These are phyloP conservation scores for Candida boleticola DNA, from an alignment of 805 yeast species.

Conservation along the genomic window DNA sequence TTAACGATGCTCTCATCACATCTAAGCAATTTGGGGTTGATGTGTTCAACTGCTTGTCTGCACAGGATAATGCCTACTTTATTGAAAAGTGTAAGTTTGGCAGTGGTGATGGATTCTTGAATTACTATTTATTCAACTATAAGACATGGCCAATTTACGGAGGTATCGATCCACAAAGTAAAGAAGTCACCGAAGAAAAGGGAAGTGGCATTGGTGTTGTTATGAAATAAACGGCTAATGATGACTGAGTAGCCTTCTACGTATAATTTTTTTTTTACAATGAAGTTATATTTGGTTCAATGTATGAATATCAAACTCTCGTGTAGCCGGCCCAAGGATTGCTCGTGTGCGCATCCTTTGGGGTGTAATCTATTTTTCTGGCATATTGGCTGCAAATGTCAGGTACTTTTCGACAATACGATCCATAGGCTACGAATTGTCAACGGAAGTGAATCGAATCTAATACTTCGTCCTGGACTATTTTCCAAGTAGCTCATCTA, in stretches of 20 bases:
- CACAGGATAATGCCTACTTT: slow-evolving; percentile 86
- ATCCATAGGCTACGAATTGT: not conserved
- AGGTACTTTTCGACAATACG: no score
- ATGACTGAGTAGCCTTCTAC: slow-evolving; percentile 22
- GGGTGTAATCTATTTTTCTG: no score
- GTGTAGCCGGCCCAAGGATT: no score
- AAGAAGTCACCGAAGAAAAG: slow-evolving; percentile 48
- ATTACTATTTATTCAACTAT: slow-evolving; percentile 91
- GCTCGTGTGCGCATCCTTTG: no score
- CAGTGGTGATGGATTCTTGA: slow-evolving; percentile 87
- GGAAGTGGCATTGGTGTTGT: slow-evolving; percentile 90
- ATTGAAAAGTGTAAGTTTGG: slow-evolving; percentile 84
- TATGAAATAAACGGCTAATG: slow-evolving; percentile 52
- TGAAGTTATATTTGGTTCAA: no score
- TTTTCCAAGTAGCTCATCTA: no score
- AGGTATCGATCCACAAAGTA: slow-evolving; percentile 61
- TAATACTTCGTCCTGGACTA: no score
- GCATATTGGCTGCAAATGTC: no score
- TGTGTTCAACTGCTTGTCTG: slow-evolving; percentile 89
- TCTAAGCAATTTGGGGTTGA: slow-evolving; percentile 72
- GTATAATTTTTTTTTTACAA: no score
- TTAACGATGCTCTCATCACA: slow-evolving; percentile 73
- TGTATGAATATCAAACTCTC: no score
- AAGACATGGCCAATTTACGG: slow-evolving; percentile 77
- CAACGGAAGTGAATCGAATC: not conserved